A percentile compares a stretch with the other conserved stretches of the same genome.
Evolutionary conservation across 306 rosid species (phyloP).

Genomic region (Castanea mollissima): DNA sequence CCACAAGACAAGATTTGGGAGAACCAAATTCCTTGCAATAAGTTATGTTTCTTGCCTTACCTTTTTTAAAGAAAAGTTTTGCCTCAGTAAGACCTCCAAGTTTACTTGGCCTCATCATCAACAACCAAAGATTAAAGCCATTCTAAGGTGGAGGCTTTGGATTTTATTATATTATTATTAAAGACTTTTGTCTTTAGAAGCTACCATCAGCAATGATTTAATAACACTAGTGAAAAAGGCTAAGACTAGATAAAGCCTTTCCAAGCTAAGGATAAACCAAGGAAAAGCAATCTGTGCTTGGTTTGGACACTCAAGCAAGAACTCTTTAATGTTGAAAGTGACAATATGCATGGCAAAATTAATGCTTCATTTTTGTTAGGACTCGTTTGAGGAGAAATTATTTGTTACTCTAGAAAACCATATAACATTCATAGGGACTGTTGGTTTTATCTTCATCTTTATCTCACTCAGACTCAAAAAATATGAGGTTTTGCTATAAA

Average conservation of each 20-base stretch:
- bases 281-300: no score
- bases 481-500: not conserved
- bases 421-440: not conserved
- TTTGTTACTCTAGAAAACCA: not conserved
- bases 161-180: not conserved
- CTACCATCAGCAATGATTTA: not conserved
- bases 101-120: not conserved
- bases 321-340: no score
- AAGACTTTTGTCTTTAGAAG: not conserved
- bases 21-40: conserved; percentile 25
- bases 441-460: not conserved
- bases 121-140: not conserved
- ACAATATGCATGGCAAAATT: not conserved
- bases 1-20: conserved; percentile 11
- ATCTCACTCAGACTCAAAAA: not conserved
- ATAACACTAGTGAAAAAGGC: not conserved
- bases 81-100: not conserved
- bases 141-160: not conserved
- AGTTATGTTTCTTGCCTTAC: not conserved
- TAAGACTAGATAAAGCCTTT: not conserved
- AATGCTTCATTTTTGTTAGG: not conserved
- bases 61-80: not conserved
- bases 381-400: not conserved
- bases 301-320: no score
- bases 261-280: no score